Evolutionary conservation across 1,139 yeast genomes (phyloP), one percentile per base, ranked within the genome.

Genomic region (Hanseniaspora uvarum): DNA sequence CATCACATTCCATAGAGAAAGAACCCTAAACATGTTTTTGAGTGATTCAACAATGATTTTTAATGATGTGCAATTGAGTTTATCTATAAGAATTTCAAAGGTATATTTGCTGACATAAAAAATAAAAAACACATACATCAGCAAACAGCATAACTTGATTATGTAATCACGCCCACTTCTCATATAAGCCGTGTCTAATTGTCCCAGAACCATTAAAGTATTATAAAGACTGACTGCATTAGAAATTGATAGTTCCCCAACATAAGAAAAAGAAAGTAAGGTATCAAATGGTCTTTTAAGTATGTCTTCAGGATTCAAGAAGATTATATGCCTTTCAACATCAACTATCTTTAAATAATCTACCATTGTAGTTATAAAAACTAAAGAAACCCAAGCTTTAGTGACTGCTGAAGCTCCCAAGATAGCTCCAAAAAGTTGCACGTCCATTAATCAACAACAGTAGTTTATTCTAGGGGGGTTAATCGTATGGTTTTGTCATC

Each of bases 341-440:
- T 48, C 39, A 12, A 48, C 24, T 16, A 39, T 31, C 11, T 40
- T 34, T 8, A 41, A 18, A 24, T 33, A 18, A 18, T 36, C 23
- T 4, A 34, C 21, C 11, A 41, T 4, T 2, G 53, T 11, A 1
- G 39, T 18, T 2, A 30, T 11, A 6, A 41, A 5, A 10, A 41
- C 53, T 8, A 39, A 14, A n/a, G 53, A 43, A 10, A 50, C 26
- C 53, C 53, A 50, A 19, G 24, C 31, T 16, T 43, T 50, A 21
- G 53, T 50, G 2, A 50, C 53, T 19, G 53, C 48, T 6, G 53
- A 48, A n/a, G 48, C 48, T 14, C 33, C 53, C 10, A 43, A n/a
- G 5, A 50, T 33, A 5, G 39, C 23, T 14, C 43, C 40, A 33
- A 50, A 26, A 2, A 24, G 43, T 16, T 14, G 30, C 6, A 19